Percentiles rank a stretch among this genome's conserved stretches.
These are phyloP conservation scores for Cercospora nicotianae DNA, from an alignment of 2,329 filamentous ascomycete genomes.

Conservation along the genomic window DNA sequence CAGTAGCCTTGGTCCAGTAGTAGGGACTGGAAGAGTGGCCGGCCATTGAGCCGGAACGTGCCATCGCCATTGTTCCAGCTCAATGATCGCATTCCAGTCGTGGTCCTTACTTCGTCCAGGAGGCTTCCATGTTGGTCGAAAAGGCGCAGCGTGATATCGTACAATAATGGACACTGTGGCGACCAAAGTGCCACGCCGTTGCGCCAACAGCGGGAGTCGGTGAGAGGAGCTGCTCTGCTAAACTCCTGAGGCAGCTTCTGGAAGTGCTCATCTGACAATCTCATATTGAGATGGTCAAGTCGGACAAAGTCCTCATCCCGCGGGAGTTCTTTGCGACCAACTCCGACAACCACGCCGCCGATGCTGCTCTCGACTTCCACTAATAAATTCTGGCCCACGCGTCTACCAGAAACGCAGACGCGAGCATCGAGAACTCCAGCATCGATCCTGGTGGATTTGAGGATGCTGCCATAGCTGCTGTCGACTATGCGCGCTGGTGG, in stretches of 20 bases:
- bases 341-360: conserved; percentile 51
- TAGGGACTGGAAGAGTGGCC: conserved; percentile 61
- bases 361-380: conserved; percentile 59
- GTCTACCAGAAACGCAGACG: conserved; percentile 53
- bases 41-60: conserved; percentile 60
- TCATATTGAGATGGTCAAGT: conserved; percentile 51
- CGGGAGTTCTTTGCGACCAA: conserved; percentile 47
- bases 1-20: conserved; percentile 65
- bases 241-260: conserved; percentile 44
- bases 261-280: conserved; percentile 47
- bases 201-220: conserved; percentile 49
- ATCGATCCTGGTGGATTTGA: conserved; percentile 57
- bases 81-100: conserved; percentile 61
- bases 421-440: conserved; percentile 53
- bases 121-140: conserved; percentile 43
- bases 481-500: conserved; percentile 56
- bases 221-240: conserved; percentile 39
- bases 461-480: conserved; percentile 59
- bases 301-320: conserved; percentile 52
- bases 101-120: conserved; percentile 60
- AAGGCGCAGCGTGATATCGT: conserved; percentile 57
- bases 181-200: conserved; percentile 63
- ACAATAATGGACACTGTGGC: conserved; percentile 58
- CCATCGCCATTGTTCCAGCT: conserved; percentile 60
- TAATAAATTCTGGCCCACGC: conserved; percentile 48